Base-by-base conservation (phyloP, 148 eudicot genomes). In the Arbutus unedo region DNA sequence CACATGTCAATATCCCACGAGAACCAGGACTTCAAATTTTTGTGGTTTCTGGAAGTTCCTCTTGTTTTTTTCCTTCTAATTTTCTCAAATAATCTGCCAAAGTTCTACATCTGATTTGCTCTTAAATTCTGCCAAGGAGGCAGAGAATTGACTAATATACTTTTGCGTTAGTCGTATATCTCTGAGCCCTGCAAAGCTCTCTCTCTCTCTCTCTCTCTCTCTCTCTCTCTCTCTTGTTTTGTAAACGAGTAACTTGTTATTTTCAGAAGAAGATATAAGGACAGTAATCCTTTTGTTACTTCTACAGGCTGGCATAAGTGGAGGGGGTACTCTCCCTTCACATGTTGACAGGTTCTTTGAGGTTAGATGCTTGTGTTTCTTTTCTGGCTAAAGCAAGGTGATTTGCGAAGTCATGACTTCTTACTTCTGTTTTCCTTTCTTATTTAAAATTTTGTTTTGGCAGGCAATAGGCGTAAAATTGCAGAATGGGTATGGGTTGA, bases 401-500 rank as follows among this genome's bases (percentile, higher is more conserved):
- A 66, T 73, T 70, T 4, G 16, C 31, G 18, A 51, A n/a, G 77
- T 80, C 4, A 5, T 55, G 62, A 14, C 18, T 11, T 72, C 82
- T 80, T 79, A 68, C 77, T 23, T 77, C 54, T 73, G 23, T 79
- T 80, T 6, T 38, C 3, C n/a, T 21, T 19, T 50, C 13, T 21
- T 14, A 23, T 38, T 7, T 57, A 11, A n/a, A 56, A 11, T 66
- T 67, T 78, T 55, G 16, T 70, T 54, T 72, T 67, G 68, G 31
- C 91, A 96, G 99, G 98, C 99, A 56, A 91, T 94, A 72, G 99
- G 87, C 56, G 82, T 94, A 55, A 85, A 82, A 79, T 76, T 96
- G 57, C 99, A 92, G 84, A 94, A 94, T 84, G 99, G 99, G 31
- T 96, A 94, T 86, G 99, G 99, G 47, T 84, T 96, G 82, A 94